Base-by-base conservation (phyloP, 2,329 filamentous ascomycete genomes). In the Claviceps pusilla region DNA sequence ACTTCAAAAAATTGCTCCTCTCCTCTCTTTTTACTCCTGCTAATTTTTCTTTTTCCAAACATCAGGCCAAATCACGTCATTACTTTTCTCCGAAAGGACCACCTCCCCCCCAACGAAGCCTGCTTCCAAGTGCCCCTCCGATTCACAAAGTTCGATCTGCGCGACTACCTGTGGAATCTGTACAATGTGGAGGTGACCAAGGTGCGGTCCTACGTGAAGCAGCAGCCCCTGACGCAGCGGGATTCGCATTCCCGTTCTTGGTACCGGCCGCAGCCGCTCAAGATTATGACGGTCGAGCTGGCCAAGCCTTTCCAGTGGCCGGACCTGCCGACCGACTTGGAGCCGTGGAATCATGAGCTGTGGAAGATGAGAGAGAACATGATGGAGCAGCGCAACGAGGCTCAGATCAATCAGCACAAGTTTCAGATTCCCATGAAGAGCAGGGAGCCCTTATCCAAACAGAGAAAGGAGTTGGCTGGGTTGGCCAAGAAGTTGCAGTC, bases 251-350 rank as follows among this genome's bases (percentile, higher is more conserved):
- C 69, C 63, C 76, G 77, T 57, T 76, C 76, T 58, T 82, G 81
- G 75, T 84, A 82, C 68, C 80, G 91, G 29, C 86, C 87, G 31
- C 76, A 79, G 59, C 74, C 82, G 51, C 78, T 83, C 64, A 98
- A 98, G 79, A 86, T 84, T 69, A 98, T 98, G 93, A 95, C 86
- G 46, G 88, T 94, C 48, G 87, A 96, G 75, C 79, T 98, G 73
- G 80, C 78, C 57, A 74, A 84, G 73, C 88, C 90, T 4, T 98
- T 98, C 73, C 82, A 87, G 55, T 97, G 88, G 86, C 93, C 93
- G 1, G 77, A 82, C 59, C 69, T 74, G 60, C 86, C 88, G 4
- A 69, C 75, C 59, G 77, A 85, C 65, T 73, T 79, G 57, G 67
- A 75, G 55, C 70, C 74, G 66, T 89, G 84, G 83, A 83, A 83